Percentiles rank a stretch among this genome's conserved stretches.
These are phyloP conservation scores for Dacryopinax primogenitus DNA, from an alignment of 768 basidiomycete genomes.

Conservation along the genomic window DNA sequence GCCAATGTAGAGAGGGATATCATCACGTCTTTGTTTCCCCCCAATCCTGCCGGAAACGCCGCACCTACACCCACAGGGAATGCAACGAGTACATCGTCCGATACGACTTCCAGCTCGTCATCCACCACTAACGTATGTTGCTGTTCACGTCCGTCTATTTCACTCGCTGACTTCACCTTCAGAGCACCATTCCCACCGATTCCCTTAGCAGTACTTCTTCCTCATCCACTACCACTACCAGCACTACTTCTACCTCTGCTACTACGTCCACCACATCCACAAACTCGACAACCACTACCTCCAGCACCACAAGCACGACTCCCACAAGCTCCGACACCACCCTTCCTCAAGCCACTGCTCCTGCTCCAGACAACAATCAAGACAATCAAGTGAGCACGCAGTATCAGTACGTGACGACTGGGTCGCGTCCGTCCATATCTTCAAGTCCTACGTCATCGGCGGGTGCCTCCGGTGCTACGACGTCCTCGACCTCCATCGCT, in stretches of 20 bases:
- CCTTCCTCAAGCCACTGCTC: slow-evolving; percentile 16
- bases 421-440: slow-evolving; percentile 14
- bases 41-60: slow-evolving; percentile 16
- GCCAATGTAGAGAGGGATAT: background rate
- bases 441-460: slow-evolving; percentile 22
- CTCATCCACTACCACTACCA: slow-evolving; percentile 16
- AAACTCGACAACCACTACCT: slow-evolving; percentile 22
- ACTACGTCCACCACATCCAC: slow-evolving; percentile 16
- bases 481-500: slow-evolving; percentile 31
- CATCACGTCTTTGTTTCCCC: background rate
- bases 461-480: slow-evolving; percentile 15
- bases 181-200: slow-evolving; percentile 15
- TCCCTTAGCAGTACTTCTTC: slow-evolving; percentile 17
- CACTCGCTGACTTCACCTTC: background rate
- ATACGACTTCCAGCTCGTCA: background rate
- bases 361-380: slow-evolving; percentile 12
- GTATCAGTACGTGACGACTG: background rate
- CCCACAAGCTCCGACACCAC: slow-evolving; percentile 18
- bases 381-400: background rate
- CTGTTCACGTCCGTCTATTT: slow-evolving; percentile 12
- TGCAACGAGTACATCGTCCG: background rate
- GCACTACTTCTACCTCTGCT: slow-evolving; percentile 16
- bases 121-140: background rate
- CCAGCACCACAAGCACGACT: slow-evolving; percentile 15
- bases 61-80: slow-evolving; percentile 11